Evolutionary conservation across 257 asterid genomes (phyloP), one percentile per base, ranked within the genome.

Genomic region (Dorcoceras hygrometricum): DNA sequence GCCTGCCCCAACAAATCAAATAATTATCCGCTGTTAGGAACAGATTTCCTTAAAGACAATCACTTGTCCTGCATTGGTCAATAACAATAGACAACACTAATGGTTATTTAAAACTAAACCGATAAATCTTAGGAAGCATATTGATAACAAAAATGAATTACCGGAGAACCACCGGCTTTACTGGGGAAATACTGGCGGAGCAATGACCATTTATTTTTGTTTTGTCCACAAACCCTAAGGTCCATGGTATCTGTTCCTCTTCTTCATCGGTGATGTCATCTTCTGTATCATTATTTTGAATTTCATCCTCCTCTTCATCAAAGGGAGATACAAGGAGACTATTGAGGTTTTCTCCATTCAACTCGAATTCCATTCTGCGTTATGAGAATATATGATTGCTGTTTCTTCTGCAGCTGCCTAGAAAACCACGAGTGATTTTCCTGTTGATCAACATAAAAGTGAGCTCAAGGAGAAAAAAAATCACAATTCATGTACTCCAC

Each of bases 101-200:
- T 39, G 56, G 26, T 10, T 14, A 32, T 4, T 43, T 22, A 8
- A 1, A 46, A 48, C 14, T 14, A 50, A 27, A n/a, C 8, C 8
- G 23, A 67, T 8, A 12, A 11, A 39, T 14, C 6, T 2, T 12
- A 3, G 2, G 6, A 39, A 39, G 4, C 4, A 39, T 39, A 1
- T 2, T 11, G 6, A 14, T 3, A 39, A 39, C 11, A 39, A 39
- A 39, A 8, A n/a, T n/a, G 8, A 67, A 63, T 58, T 86, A 94
- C 99, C 80, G 99, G 99, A 67, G 86, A 62, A 65, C 96, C 99
- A 31, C 99, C 97, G 66, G 99, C 96, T 83, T 88, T 82, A 86
- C 99, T 90, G 22, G 97, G 97, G 66, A 94, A 94, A 69, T 90
- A 75, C 69, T 90, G 95, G 56, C 88, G 86, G 51, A 65, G 75